phyloP scores from a whole-genome alignment of 2,329 filamentous ascomycete genomes.

The Sordariomycetes sp. region DNA sequence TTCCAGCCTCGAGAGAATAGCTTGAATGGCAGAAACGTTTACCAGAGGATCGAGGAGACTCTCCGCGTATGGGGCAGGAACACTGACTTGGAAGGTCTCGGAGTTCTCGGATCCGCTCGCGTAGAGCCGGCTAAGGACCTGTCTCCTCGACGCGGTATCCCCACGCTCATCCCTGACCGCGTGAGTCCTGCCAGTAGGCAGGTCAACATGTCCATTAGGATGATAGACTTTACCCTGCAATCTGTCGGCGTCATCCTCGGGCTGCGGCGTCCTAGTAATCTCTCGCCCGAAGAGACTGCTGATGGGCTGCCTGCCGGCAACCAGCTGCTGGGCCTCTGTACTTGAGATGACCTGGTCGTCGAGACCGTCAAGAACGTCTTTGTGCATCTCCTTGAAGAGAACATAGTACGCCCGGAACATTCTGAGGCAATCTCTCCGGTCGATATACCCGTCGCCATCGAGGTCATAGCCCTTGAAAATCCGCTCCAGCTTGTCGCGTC shows the following conservation, averaged over 20 bases:
- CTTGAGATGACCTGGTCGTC: conserved; percentile 71
- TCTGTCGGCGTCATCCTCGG: conserved; percentile 43
- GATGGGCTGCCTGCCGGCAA: conserved; percentile 64
- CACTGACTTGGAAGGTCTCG: conserved; percentile 1
- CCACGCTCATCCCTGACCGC: conserved; percentile 48
- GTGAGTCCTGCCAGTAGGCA: conserved; percentile 45
- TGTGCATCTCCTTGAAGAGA: conserved; percentile 79
- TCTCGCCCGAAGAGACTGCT: conserved; percentile 67
- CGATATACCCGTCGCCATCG: conserved; percentile 76
- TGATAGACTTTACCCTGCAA: conserved; percentile 58
- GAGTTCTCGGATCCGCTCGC: conserved; percentile 9
- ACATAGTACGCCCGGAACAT: conserved; percentile 91
- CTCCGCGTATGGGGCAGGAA: conserved; percentile 7
- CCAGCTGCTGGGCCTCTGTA: conserved; percentile 64
- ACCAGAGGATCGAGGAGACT: conserved; percentile 15
- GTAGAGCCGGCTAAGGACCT: conserved; percentile 47
- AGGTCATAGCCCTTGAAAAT: conserved; percentile 89
- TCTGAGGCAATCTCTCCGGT: conserved; percentile 76
- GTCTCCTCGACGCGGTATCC: conserved; percentile 50
- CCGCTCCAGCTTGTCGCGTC: conserved; percentile 57
- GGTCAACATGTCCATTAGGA: conserved; percentile 51
- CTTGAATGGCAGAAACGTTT: conserved; percentile 5
- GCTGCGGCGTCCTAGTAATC: conserved; percentile 49
- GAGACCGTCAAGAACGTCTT: conserved; percentile 67
- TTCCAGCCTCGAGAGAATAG: conserved; percentile 1